Conservation (phyloP, 306 rosid species). For the Medicago lupulina region DNA sequence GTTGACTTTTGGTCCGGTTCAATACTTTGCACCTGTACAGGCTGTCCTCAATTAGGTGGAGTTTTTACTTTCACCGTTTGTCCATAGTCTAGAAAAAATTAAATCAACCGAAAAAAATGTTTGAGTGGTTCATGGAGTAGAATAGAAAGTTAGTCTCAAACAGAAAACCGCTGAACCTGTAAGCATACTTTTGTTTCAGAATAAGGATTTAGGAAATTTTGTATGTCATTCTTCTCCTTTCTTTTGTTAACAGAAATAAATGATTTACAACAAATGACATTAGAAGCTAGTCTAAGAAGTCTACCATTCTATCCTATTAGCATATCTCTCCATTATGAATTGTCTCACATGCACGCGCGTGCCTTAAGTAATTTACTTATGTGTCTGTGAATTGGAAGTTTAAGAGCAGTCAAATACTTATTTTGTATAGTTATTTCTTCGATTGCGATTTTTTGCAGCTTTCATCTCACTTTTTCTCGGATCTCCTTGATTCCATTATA, state of each 20-base stretch:
- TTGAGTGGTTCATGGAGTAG: slow-evolving; percentile 1
- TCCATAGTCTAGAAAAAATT: slow-evolving; percentile 10
- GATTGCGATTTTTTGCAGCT: slow-evolving; percentile 66
- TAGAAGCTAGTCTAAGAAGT: slow-evolving; percentile 4
- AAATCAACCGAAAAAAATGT: neutral
- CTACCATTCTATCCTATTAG: slow-evolving; percentile 14
- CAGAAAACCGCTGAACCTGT: neutral
- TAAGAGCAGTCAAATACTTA: neutral
- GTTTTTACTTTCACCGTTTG: neutral
- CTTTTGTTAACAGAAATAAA: slow-evolving; percentile 8
- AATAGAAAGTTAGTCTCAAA: slow-evolving; percentile 13
- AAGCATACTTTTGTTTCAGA: slow-evolving; percentile 24
- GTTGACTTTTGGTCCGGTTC: neutral
- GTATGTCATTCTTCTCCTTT: slow-evolving; percentile 1
- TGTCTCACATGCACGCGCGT: neutral
- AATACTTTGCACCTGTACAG: neutral
- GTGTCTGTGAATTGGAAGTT: slow-evolving; percentile 31
- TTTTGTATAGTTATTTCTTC: slow-evolving; percentile 28
- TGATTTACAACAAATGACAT: slow-evolving; percentile 10
- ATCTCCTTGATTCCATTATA: slow-evolving; percentile 88
- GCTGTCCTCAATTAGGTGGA: slow-evolving; percentile 8
- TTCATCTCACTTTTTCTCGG: slow-evolving; percentile 70
- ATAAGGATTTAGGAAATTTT: slow-evolving; percentile 29
- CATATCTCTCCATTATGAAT: slow-evolving; percentile 12
- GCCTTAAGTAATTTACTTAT: slow-evolving; percentile 32